phyloP scores from a whole-genome alignment of 2,329 filamentous ascomycete genomes.

The Penicillium corylophilum region DNA sequence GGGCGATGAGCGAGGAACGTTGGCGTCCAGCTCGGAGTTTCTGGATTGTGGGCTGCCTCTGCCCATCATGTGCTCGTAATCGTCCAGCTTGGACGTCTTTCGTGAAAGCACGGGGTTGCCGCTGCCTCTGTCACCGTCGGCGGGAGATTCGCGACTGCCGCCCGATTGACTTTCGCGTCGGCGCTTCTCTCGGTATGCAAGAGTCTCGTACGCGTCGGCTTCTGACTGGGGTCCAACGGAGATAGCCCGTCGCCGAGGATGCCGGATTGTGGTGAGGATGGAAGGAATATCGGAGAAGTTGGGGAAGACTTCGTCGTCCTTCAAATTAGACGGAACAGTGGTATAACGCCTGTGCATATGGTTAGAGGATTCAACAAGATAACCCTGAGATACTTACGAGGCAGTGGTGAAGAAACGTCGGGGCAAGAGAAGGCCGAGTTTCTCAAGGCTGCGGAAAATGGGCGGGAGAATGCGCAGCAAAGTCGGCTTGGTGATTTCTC shows the following conservation, averaged over 20 bases:
- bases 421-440: slow-evolving; percentile 74
- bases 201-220: slow-evolving; percentile 91
- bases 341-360: slow-evolving; percentile 64
- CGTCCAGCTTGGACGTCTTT: slow-evolving; percentile 54
- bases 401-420: slow-evolving; percentile 88
- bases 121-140: slow-evolving; percentile 23
- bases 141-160: slow-evolving; percentile 26
- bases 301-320: slow-evolving; percentile 85
- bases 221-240: slow-evolving; percentile 93
- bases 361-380: slow-evolving; percentile 5
- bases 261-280: slow-evolving; percentile 76
- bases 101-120: slow-evolving; percentile 42
- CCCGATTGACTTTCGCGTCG: slow-evolving; percentile 60
- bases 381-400: slow-evolving; percentile 52
- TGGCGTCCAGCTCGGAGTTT: slow-evolving; percentile 31
- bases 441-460: slow-evolving; percentile 81
- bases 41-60: slow-evolving; percentile 54
- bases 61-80: slow-evolving; percentile 74
- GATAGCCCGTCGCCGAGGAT: slow-evolving; percentile 74
- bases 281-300: slow-evolving; percentile 82
- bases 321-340: slow-evolving; percentile 69
- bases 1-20: slow-evolving; percentile 21
- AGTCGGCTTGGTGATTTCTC: slow-evolving; percentile 82
- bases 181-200: slow-evolving; percentile 80
- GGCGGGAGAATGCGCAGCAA: slow-evolving; percentile 77